Evolutionary conservation across 2,329 filamentous ascomycete species (phyloP), one percentile per base, ranked within the genome.

Genomic region (Colletotrichum noveboracense): DNA sequence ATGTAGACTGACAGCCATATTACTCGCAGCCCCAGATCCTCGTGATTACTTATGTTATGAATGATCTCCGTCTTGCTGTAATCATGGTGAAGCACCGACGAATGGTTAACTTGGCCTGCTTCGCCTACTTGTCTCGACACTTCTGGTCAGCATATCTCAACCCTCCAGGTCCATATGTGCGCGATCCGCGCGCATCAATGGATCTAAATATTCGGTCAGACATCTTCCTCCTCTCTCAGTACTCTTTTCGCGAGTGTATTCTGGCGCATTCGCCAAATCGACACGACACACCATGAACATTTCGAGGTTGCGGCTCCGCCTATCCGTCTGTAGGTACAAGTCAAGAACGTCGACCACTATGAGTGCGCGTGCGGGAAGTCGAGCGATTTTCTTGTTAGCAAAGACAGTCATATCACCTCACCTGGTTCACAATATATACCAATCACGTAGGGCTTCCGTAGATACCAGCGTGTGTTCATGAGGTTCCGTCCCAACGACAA

Each of bases 401-500:
- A 10, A n/a, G 18, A 3, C 1, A 43, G 38, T 6, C 3, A 3
- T 10, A 48, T 21, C n/a, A 12, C 43, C 18, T 21, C 43, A 48
- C n/a, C 4, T 48, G 10, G 6, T 21, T 48, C 6, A 12, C 43
- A 48, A 21, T 48, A 2, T 7, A n/a, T 48, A 13, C 6, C 10
- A 48, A 0, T 21, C 1, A 48, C 6, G n/a, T 6, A 48, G 6
- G 43, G 3, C 0, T 21, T 48, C 43, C 3, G 6, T 21, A 13
- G 43, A 21, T 1, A 48, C 43, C n/a, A 6, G 43, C 3, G n/a
- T 13, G 16, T 43, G 4, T 6, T 43, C 36, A 18, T 4, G 2
- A 6, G 2, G 43, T 48, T 21, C 9, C 9, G 3, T 3, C 3
- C 38, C 38, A 48, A n/a, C 38, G 38, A 48, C 18, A 7, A n/a